These are phyloP conservation scores for Nemophila menziesii DNA, from an alignment of 257 asterid species.

Conservation along the genomic window DNA sequence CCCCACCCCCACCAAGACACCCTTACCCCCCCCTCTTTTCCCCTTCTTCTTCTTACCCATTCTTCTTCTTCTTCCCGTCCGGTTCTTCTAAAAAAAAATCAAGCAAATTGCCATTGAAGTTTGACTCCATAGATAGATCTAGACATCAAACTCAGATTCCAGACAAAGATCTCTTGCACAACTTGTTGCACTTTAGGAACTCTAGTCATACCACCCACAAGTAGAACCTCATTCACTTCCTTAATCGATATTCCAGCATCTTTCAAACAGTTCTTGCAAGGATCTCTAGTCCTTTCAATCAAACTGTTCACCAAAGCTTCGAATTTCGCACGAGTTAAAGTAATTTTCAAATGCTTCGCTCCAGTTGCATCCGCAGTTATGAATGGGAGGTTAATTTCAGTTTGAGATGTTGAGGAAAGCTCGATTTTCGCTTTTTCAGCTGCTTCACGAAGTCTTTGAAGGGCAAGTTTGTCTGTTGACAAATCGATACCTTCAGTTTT, in stretches of 20 bases:
- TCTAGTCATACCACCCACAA: conserved; percentile 1
- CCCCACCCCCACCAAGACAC: no score
- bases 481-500: conserved; percentile 1
- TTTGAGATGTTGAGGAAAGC: conserved; percentile 3
- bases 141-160: no score
- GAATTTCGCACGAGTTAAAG: not conserved
- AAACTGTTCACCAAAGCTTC: not conserved
- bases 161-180: no score
- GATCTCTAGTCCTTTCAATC: conserved; percentile 2
- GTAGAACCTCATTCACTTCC: conserved; percentile 4
- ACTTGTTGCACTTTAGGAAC: no score
- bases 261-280: conserved; percentile 2
- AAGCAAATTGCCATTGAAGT: no score
- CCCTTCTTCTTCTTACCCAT: no score
- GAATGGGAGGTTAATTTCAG: not conserved
- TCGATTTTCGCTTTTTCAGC: conserved; percentile 1
- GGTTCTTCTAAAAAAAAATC: no score
- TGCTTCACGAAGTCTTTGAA: conserved; percentile 2
- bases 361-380: conserved; percentile 3
- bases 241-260: not conserved
- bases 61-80: no score
- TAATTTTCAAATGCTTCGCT: conserved; percentile 1
- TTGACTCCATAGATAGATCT: no score
- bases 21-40: no score
- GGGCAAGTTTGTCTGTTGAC: not conserved